These are phyloP conservation scores for Tolypocladium cylindrosporum DNA, from an alignment of 2,329 filamentous ascomycete genomes.

Conservation along the genomic window DNA sequence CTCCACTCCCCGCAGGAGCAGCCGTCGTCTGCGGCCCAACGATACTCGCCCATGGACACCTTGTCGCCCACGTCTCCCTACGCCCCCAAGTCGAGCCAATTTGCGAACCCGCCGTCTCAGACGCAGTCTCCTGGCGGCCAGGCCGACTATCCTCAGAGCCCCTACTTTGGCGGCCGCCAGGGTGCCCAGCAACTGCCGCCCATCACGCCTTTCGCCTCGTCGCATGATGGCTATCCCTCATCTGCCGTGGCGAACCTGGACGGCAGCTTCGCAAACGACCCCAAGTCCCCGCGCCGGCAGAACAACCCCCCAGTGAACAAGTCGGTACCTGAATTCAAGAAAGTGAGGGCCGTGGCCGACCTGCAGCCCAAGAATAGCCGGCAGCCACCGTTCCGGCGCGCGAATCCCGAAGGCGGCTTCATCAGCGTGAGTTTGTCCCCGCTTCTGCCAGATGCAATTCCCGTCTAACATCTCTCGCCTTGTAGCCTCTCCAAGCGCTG, in stretches of 20 bases:
- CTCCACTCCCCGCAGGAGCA: constrained; percentile 57
- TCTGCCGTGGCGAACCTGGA: constrained; percentile 64
- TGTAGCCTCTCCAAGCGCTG: constrained; percentile 83
- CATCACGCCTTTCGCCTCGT: constrained; percentile 57
- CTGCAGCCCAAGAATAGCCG: constrained; percentile 73
- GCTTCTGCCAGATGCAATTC: background rate
- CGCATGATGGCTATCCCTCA: constrained; percentile 63
- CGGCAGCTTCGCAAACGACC: constrained; percentile 46
- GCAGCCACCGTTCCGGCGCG: constrained; percentile 84
- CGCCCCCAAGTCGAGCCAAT: constrained; percentile 51
- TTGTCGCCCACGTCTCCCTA: constrained; percentile 75
- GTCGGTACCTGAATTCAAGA: constrained; percentile 80
- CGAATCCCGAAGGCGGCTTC: constrained; percentile 93
- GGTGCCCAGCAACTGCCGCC: constrained; percentile 59
- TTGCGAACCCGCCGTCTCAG: constrained; percentile 39
- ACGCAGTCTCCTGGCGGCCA: constrained; percentile 73
- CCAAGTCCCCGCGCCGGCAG: constrained; percentile 48
- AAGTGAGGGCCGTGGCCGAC: constrained; percentile 62
- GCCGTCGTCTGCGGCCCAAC: constrained; percentile 73
- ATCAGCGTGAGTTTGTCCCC: constrained; percentile 63
- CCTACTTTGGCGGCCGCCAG: constrained; percentile 46
- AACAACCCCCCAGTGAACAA: constrained; percentile 38
- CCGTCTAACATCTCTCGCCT: background rate
- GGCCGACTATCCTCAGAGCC: constrained; percentile 48
- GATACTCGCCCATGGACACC: constrained; percentile 93